Evolutionary conservation across 176 grass and related monocot genomes (phyloP), one percentile per base, ranked within the genome.

Genomic region (Canna indica): DNA sequence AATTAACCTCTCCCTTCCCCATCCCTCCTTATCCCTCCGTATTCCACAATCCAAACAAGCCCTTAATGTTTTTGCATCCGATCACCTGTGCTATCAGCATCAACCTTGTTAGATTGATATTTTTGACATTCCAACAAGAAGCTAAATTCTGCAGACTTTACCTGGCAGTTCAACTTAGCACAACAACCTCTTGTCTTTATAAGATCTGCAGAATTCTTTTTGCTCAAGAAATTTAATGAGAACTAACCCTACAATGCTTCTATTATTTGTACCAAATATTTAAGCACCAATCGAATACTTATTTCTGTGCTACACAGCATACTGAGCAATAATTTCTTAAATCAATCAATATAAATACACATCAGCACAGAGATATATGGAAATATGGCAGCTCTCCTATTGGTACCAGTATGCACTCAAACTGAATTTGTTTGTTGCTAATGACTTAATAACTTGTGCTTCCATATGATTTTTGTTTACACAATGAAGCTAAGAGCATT

Each of bases 401-500:
- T n/a, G n/a, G n/a, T n/a, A n/a, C n/a, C n/a, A n/a, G n/a, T n/a
- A n/a, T n/a, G n/a, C n/a, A n/a, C n/a, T 60, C 34, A 3, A 24
- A n/a, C 38, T n/a, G 17, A 34, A 38, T n/a, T 66, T 66, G 34
- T 7, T 39, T 7, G 17, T 36, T 66, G 28, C 32, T 38, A 36
- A 3, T 66, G 12, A 66, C 16, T 66, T n/a, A 12, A 38, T 6
- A 22, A n/a, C 4, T 24, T 36, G 9, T 50, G 13, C 12, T 69
- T 45, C 0, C 2, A 1, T 7, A 36, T 75, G 58, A 17, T 73
- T 80, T 72, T 31, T 11, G 47, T 57, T 35, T 34, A 76, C 64
- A 69, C 71, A 38, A 83, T 46, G 66, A 88, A 46, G 30, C 25
- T 36, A 6, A n/a, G 63, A 54, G 1, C 3, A 47, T 31, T 61